Base-by-base conservation (phyloP, 1,284 basidiomycete genomes). In the Volvariella volvacea region DNA sequence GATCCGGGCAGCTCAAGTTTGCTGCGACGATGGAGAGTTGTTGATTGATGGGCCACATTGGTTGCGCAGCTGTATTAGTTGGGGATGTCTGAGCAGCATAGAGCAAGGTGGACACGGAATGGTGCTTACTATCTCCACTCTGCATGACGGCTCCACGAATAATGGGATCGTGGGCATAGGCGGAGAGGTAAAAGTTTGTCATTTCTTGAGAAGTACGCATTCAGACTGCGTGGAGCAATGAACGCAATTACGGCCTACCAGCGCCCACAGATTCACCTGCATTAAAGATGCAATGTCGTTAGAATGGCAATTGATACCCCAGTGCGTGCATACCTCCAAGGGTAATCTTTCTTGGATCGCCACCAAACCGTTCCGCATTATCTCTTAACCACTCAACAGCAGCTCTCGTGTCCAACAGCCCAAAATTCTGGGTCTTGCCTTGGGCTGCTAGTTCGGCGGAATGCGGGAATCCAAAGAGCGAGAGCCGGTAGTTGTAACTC, bases 401-500 rank as follows among this genome's bases (percentile, higher is more conserved):
- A 36, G 66, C 66, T 22, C 66, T 59, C 6, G 62, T 65, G 45
- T 72, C 70, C 3, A 69, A 56, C 4, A 71, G 51, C 4, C 68
- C 69, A 31, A 70, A 59, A 49, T 72, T 72, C 50, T 69, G 68
- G 2, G 68, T 67, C 48, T 63, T 52, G 1, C 61, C 59, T 14
- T 57, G 52, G 39, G 60, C 56, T 1, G 61, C 62, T 16, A 69
- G 60, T 48, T 71, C 68, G 7, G 61, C 50, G 15, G 68, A 59
- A 48, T 68, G 66, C 4, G 68, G 68, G 48, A 61, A 71, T 10
- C 62, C 68, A 42, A 61, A 69, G 1, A 70, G 54, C 2, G 67
- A 66, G 2, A 71, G 58, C 14, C 68, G 61, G 47, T 71, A 71
- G 48, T 70, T 70, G 55, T 64, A 68, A 53, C 67, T 69, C 14